Evolutionary conservation across 2,329 filamentous ascomycete species (phyloP).

Genomic region (Pseudogymnoascus sp.): DNA sequence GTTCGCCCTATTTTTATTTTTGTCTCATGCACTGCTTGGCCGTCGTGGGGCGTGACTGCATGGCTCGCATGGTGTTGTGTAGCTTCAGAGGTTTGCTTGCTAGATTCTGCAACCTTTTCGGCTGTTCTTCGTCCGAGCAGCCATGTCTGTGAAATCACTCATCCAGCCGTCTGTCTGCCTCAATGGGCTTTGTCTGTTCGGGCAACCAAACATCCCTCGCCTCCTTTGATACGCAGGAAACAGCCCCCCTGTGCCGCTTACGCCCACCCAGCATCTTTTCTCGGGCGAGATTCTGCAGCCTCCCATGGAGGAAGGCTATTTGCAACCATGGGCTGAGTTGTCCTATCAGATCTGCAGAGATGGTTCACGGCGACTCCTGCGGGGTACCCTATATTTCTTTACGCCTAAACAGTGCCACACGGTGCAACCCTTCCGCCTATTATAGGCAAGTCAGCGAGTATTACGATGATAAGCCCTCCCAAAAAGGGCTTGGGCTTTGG

Average conservation of each 20-base stretch:
- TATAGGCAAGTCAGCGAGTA: background rate
- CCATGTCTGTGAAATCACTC: background rate
- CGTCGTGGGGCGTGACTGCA: background rate
- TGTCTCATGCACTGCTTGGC: background rate
- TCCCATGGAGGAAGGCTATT: background rate
- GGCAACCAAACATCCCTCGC: background rate
- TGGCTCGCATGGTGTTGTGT: background rate
- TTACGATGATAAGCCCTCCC: conserved; percentile 1
- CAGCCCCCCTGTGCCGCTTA: background rate
- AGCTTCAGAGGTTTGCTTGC: background rate
- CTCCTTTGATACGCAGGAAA: background rate
- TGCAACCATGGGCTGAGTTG: background rate
- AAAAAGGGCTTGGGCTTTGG: background rate
- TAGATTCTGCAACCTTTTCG: background rate
- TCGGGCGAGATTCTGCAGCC: background rate
- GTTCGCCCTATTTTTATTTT: background rate
- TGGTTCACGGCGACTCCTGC: background rate
- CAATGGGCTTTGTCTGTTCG: background rate
- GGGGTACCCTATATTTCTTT: background rate
- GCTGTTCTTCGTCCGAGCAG: background rate
- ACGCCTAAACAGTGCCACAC: background rate
- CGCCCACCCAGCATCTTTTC: background rate
- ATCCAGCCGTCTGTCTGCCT: background rate
- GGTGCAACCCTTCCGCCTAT: conserved; percentile 6
- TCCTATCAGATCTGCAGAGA: background rate